Percentiles rank a stretch among this genome's conserved stretches.
These are phyloP conservation scores for Fraxinus greggii DNA, from an alignment of 305 asterid species.

Conservation along the genomic window DNA sequence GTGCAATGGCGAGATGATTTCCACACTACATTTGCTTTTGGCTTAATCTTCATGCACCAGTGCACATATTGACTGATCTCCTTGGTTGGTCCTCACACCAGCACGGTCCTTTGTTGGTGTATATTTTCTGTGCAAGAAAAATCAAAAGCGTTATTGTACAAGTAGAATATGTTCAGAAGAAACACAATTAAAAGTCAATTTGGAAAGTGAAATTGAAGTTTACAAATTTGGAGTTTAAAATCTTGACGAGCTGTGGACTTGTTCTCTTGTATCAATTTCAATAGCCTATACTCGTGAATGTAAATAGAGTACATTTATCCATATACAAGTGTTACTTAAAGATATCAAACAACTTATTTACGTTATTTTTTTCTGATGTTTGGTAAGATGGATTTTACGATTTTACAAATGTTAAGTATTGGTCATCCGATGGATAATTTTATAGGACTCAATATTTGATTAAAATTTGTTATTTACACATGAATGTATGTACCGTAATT, in stretches of 20 bases:
- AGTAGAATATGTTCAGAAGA: not conserved
- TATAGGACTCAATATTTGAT: not conserved
- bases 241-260: not conserved
- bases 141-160: not conserved
- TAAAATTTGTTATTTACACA: not conserved
- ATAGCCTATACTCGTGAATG: not conserved
- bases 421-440: not conserved
- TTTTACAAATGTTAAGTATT: not conserved
- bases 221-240: not conserved
- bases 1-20: conserved; percentile 41
- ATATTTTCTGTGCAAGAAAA: not conserved
- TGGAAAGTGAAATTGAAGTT: not conserved
- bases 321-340: not conserved
- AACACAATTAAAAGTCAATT: not conserved
- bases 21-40: not conserved
- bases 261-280: not conserved
- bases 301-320: not conserved
- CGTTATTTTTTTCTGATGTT: not conserved
- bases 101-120: not conserved
- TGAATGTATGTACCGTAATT: not conserved
- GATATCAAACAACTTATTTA: not conserved
- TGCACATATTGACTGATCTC: not conserved
- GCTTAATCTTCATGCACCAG: not conserved
- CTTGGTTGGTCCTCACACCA: conserved; percentile 5
- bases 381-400: not conserved